phyloP scores from a whole-genome alignment of 768 basidiomycete species.

The Pholiota conissans region DNA sequence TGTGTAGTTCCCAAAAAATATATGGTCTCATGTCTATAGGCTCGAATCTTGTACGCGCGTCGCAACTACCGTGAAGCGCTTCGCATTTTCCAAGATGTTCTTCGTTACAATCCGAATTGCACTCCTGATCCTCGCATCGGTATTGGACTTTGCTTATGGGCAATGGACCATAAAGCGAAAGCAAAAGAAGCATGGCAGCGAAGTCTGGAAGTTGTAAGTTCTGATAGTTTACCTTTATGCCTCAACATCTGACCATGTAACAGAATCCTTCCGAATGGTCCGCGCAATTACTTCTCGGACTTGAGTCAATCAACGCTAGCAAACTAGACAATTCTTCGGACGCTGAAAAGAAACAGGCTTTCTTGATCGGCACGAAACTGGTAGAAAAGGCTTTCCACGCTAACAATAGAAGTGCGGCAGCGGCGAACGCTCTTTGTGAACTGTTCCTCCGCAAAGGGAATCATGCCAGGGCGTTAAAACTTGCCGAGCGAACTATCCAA shows the following conservation, averaged over 20 bases:
- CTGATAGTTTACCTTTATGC: background rate
- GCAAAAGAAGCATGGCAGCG: conserved; percentile 92
- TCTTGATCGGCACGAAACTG: conserved; percentile 65
- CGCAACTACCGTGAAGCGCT: conserved; percentile 79
- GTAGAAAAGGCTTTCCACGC: conserved; percentile 80
- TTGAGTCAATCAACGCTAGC: conserved; percentile 85
- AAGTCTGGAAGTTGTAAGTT: conserved; percentile 77
- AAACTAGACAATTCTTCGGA: conserved; percentile 67
- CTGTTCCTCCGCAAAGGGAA: conserved; percentile 75
- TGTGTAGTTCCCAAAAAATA: background rate
- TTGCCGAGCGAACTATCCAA: conserved; percentile 92
- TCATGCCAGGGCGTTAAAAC: conserved; percentile 72
- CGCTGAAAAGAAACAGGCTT: conserved; percentile 59
- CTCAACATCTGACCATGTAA: background rate
- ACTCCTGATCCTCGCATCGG: conserved; percentile 93
- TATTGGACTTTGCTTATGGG: conserved; percentile 93
- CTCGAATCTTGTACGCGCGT: conserved; percentile 80
- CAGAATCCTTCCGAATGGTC: conserved; percentile 82
- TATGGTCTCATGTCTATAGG: conserved; percentile 42
- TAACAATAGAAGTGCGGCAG: conserved; percentile 76
- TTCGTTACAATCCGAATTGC: conserved; percentile 75
- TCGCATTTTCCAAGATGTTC: conserved; percentile 81
- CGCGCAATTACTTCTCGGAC: conserved; percentile 78
- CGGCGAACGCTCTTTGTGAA: conserved; percentile 82
- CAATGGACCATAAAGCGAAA: conserved; percentile 77